Base-by-base conservation (phyloP, 169 alveolate genomes). In the Besnoitia besnoiti region DNA sequence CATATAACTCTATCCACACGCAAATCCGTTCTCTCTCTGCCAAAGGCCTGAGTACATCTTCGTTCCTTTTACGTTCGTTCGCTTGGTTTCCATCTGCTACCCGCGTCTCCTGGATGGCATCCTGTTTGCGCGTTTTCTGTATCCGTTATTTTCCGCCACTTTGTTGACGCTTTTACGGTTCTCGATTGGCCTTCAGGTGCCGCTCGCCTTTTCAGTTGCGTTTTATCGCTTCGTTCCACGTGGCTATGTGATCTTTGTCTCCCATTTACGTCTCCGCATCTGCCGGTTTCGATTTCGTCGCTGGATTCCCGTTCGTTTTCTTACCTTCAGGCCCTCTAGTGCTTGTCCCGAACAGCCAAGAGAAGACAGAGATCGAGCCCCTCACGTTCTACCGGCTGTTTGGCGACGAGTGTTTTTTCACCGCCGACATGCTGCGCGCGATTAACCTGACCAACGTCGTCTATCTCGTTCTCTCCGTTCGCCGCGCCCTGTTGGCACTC, bases 401-500 rank as follows among this genome's bases (percentile, higher is more conserved):
- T 16, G 82, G 82, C 47, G 39, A 73, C 40, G 82, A 85, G 33
- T 24, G 82, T 85, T 47, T 90, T 49, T 77, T 90, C 80, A 51
- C 85, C 30, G 61, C 55, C 10, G 82, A 73, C 21, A 73, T 73
- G 82, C 82, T 73, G 47, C 82, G 82, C 12, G 82, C 82, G 82
- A 73, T 73, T 19, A 73, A 73, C n/a, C 82, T 73, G 46, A 73
- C 82, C 10, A 90, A 79, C 35, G 62, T 90, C 24, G 90, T 90
- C 1, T 73, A 73, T 46, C 76, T 90, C 27, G 49, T 90, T 14
- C 73, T 90, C 14, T 42, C 93, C 0, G 85, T 75, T 30, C 79
- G 93, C 37, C 89, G 90, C 51, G 89, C 84, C 12, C 62, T 90
- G 51, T 67, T 39, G 35, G 84, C 89, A 30, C 49, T 51, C n/a